A percentile compares a stretch with the other conserved stretches of the same genome.
These are phyloP conservation scores for Heimioporus punctisporus DNA, from an alignment of 1,284 basidiomycete genomes.

Conservation along the genomic window DNA sequence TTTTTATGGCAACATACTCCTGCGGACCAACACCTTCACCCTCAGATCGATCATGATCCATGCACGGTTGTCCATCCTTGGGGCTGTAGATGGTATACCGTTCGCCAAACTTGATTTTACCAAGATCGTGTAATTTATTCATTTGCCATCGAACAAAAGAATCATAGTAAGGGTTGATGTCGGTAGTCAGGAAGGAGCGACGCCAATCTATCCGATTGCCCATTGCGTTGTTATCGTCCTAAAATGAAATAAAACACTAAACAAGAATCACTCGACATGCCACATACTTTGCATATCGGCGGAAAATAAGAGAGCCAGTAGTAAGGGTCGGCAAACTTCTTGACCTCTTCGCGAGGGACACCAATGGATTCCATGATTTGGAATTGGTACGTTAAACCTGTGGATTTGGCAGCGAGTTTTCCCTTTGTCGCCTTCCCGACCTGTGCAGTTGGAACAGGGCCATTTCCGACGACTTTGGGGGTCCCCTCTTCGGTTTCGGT, in stretches of 20 bases:
- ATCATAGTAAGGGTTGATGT: slow-evolving; percentile 98
- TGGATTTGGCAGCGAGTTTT: slow-evolving; percentile 93
- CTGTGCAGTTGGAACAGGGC: slow-evolving; percentile 42
- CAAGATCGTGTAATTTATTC: slow-evolving; percentile 87
- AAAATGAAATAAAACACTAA: slow-evolving; percentile 7
- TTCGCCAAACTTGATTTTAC: slow-evolving; percentile 98
- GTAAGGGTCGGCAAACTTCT: slow-evolving; percentile 93
- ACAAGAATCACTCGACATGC: not conserved
- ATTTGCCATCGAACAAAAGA: slow-evolving; percentile 98
- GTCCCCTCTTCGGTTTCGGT: slow-evolving; percentile 52
- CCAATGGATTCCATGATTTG: slow-evolving; percentile 98
- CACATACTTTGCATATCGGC: slow-evolving; percentile 85
- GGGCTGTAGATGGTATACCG: slow-evolving; percentile 99
- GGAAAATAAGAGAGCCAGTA: slow-evolving; percentile 98
- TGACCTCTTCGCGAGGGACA: slow-evolving; percentile 89
- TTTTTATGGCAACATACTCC: slow-evolving; percentile 96
- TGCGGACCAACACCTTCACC: slow-evolving; percentile 97
- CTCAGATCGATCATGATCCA: slow-evolving; percentile 98
- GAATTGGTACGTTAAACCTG: slow-evolving; percentile 97
- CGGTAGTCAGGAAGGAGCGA: slow-evolving; percentile 93
- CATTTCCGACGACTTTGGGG: slow-evolving; percentile 39
- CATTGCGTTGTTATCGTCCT: slow-evolving; percentile 85
- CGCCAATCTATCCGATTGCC: slow-evolving; percentile 99
- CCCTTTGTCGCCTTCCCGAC: slow-evolving; percentile 94
- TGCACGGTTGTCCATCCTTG: slow-evolving; percentile 99